Evolutionary conservation across 2,329 filamentous ascomycete species (phyloP), one percentile per base, ranked within the genome.

Genomic region (Pseudocercospora crystallina): DNA sequence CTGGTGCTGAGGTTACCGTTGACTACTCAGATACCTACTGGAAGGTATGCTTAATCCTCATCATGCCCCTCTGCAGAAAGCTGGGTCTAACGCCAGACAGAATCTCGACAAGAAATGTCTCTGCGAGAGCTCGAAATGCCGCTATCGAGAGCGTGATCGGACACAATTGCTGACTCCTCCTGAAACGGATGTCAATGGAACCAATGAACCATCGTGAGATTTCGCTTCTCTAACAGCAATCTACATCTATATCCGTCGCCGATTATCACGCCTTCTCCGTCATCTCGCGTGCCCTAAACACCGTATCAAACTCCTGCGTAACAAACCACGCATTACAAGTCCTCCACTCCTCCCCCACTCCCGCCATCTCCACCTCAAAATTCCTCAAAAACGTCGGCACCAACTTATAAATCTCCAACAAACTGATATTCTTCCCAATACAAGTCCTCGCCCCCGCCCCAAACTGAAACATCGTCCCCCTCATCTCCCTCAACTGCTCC

Each of bases 371-470:
- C 43, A 73, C 80, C 69, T 87, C 82, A 58, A 88, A 89, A 53
- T 81, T 74, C 64, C 84, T 72, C 68, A 89, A 65, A 62, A 89
- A 71, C 76, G 73, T 76, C 14, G 76, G 76, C 32, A 79, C 73
- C 9, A 78, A 59, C 65, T 79, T 79, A 56, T 77, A 77, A 7
- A 78, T 73, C 63, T 79, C 76, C 53, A 78, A 50, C 54, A 77
- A 51, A 38, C 42, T 57, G 47, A 79, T 74, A 53, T 77, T 77
- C 69, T 75, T 77, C 2, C 86, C 86, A 42, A 80, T 76, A 60
- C 86, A 89, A 1, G 86, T 88, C 61, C 85, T 72, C 9, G 81
- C 79, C 0, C 86, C 86, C 69, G 85, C 85, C 1, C 86, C 86
- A 66, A 89, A 89, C 59, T 88, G 84, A 65, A 87, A 76, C 83